A percentile compares a stretch with the other conserved stretches of the same genome.
phyloP scores from a whole-genome alignment of 345 rosid genomes.

The Noccaea caerulescens region DNA sequence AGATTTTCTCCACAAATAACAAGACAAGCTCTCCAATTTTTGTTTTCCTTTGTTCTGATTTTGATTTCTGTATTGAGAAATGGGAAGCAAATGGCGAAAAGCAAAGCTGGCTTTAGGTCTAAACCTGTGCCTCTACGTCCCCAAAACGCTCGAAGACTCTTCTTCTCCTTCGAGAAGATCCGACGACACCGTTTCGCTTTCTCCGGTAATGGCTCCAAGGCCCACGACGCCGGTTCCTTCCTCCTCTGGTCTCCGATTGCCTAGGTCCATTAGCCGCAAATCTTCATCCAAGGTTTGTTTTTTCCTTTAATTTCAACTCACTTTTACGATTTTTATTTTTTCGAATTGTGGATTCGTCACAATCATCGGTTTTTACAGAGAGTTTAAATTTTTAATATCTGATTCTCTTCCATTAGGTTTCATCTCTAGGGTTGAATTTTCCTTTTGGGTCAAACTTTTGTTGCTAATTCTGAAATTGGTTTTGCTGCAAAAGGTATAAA shows the following conservation, averaged over 20 bases:
- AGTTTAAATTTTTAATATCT: slow-evolving; percentile 28
- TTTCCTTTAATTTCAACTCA: neutral
- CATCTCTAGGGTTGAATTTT: slow-evolving; percentile 22
- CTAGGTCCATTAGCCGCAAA: slow-evolving; percentile 52
- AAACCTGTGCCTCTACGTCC: slow-evolving; percentile 72
- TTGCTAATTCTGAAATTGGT: neutral
- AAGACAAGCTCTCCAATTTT: neutral
- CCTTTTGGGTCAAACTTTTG: neutral
- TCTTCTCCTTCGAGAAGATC: slow-evolving; percentile 48
- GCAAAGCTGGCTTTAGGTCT: slow-evolving; percentile 75
- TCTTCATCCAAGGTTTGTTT: slow-evolving; percentile 67
- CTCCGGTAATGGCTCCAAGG: slow-evolving; percentile 39
- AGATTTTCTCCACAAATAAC: slow-evolving; percentile 1
- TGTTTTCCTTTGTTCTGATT: neutral
- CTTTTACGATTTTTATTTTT: neutral
- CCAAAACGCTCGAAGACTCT: slow-evolving; percentile 55
- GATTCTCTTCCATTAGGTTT: slow-evolving; percentile 2
- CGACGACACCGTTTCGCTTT: slow-evolving; percentile 50
- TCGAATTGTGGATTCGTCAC: slow-evolving; percentile 3
- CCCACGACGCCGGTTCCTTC: slow-evolving; percentile 67
- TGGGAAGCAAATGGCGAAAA: slow-evolving; percentile 89
- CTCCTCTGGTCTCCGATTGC: slow-evolving; percentile 65
- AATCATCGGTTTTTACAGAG: neutral
- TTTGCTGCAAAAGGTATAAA: neutral
- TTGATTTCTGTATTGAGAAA: slow-evolving; percentile 2